Base-by-base conservation (phyloP, 1,284 basidiomycete species). In the Puccinia horiana region DNA sequence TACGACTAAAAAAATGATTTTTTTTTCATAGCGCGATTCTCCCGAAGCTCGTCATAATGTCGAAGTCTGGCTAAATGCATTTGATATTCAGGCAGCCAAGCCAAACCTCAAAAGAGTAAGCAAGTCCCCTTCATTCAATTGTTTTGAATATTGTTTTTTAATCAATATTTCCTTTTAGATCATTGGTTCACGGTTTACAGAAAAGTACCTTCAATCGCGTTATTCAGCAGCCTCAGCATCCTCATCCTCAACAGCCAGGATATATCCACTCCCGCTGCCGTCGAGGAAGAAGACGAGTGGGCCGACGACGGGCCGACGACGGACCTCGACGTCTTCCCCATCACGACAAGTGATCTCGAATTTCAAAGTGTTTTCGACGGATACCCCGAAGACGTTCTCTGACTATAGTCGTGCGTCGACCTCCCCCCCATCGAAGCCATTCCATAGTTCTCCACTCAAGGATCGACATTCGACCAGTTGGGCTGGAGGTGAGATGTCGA, bases 41-140 rank as follows among this genome's bases (percentile, higher is more conserved):
- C 91, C 92, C 61, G 94, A 96, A 87, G 92, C 94, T 12, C 90
- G 90, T 83, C 93, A 96, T 88, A 99, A 99, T 86, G 94, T 98
- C 20, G 88, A 91, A 49, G 91, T 94, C 1, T 98, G 96, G 90
- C 91, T 90, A 85, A 90, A 92, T 77, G 92, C 96, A 0, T 88
- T 91, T 0, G 90, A 91, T 61, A 88, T 99, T 78, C 88, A 90
- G 0, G 91, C 94, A 40, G 96, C 95, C 1, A 90, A 92, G 77
- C 92, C 93, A 0, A 88, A 91, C 78, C 90, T 99, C 83, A 92
- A 93, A 87, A 91, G 92, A 88, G 95, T 94, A 85, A 84, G 2
- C 5, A 26, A n/a, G 63, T 58, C 4, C 54, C 32, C 44, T 69
- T 49, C 23, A 69, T 18, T 56, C 76, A 40, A 14, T 74, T 56